Conservation (phyloP, 345 rosid genomes). For the Raphanus sativus region DNA sequence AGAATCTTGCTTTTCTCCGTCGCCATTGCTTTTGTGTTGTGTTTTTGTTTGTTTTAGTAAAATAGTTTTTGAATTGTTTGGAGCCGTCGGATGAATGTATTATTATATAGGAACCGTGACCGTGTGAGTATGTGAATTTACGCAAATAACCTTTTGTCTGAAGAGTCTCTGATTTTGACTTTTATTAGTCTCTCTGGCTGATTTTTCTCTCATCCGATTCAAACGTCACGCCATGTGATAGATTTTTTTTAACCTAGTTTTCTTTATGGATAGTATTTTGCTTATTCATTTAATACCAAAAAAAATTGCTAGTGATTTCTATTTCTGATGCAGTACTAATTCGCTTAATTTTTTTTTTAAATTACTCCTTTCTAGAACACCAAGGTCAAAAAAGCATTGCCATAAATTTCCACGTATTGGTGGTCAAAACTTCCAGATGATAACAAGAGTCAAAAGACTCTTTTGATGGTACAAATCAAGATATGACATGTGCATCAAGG, state of each 20-base stretch:
- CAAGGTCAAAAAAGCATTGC: not conserved
- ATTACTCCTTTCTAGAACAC: not conserved
- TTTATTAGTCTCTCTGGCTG: not conserved
- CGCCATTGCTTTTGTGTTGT: conserved; percentile 1
- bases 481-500: not conserved
- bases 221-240: conserved; percentile 18
- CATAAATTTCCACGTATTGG: not conserved
- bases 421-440: conserved; percentile 21
- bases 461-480: not conserved
- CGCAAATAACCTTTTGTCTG: not conserved
- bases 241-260: not conserved
- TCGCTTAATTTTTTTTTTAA: not conserved
- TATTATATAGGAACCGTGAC: not conserved
- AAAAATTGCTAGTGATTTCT: not conserved
- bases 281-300: not conserved
- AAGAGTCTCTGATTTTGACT: not conserved
- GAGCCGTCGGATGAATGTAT: not conserved
- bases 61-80: not conserved
- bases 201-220: not conserved
- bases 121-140: not conserved
- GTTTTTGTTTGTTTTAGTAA: not conserved
- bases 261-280: not conserved
- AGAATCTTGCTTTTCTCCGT: conserved; percentile 41
- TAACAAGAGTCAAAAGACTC: not conserved
- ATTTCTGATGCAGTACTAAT: not conserved